Evolutionary conservation across 441 rosid genomes (phyloP), one percentile per base, ranked within the genome.

Genomic region (Geranium incanum): DNA sequence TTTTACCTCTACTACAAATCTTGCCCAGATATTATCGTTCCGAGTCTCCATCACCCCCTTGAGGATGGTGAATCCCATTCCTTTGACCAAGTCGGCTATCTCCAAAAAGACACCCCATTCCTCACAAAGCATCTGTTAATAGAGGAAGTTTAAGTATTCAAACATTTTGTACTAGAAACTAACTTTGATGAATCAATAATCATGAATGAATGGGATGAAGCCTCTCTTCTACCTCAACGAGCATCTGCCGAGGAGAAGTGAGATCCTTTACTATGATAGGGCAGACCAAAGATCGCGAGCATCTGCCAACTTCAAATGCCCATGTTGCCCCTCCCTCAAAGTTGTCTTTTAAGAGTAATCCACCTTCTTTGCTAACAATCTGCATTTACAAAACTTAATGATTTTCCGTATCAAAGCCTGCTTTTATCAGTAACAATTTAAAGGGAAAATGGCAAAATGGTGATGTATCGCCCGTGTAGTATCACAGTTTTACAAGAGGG

Each of bases 221-320:
- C 66, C 21, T 21, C 21, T 21, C 21, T 28, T 55, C 77, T 78
- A 94, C 99, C 98, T 94, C 94, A 43, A 94, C 92, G 66, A 88
- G 95, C 92, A 92, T 83, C 78, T 88, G 92, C 52, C 97, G 89
- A 69, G 97, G 97, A 39, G 84, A 83, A 74, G 75, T 89, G 70
- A 94, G 79, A 85, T 94, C 99, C 80, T 94, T 97, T 7, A 94
- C 94, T 12, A 92, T 88, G 71, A 94, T 92, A 68, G 99, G 99
- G 70, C 97, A 92, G 45, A 87, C 81, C 86, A 85, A 79, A 69
- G 97, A 85, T 77, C 81, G 89, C 71, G 97, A 89, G 9, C 96
- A 21, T 21, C 21, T 21, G 21, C 21, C 97, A 57, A 94, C 97
- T 84, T 94, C 97, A 73, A 83, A 92, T 59, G 97, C 99, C 97